Percentiles rank a stretch among this genome's conserved stretches.
These are phyloP conservation scores for Orbilia brochopaga DNA, from an alignment of 2,329 filamentous ascomycete species.

Conservation along the genomic window DNA sequence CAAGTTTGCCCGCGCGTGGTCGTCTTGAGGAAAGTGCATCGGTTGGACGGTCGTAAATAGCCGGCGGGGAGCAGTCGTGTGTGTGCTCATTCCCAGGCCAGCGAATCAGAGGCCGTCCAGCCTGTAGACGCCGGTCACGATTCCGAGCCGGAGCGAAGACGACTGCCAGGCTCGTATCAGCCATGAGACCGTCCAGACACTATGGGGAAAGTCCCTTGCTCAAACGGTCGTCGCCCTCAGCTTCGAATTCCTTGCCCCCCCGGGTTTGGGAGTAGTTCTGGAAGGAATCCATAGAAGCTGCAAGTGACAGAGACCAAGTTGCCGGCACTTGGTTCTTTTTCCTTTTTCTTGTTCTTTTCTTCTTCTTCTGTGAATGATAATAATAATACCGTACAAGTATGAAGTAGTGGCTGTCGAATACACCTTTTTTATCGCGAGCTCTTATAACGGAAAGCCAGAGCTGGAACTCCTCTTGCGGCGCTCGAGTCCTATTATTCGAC, in stretches of 20 bases:
- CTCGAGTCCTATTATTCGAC: neutral
- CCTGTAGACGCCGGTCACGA: constrained; percentile 5
- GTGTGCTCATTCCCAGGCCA: constrained; percentile 2
- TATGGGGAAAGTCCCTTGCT: neutral
- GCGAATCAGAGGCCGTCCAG: constrained; percentile 16
- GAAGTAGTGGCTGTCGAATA: no score
- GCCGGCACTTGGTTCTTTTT: constrained; percentile 1
- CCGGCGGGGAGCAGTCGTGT: constrained; percentile 17
- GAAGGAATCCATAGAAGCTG: constrained; percentile 43
- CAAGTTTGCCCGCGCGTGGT: neutral
- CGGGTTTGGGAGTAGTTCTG: constrained; percentile 19
- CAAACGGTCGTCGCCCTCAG: neutral
- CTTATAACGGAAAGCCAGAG: constrained; percentile 1
- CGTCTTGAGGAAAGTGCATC: neutral
- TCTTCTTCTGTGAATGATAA: neutral
- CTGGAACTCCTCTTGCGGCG: neutral
- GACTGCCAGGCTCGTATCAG: neutral
- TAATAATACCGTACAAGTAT: no score
- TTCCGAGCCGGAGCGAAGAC: neutral
- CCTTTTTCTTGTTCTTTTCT: neutral
- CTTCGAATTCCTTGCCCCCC: constrained; percentile 1
- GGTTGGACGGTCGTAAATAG: constrained; percentile 51
- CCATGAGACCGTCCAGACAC: neutral
- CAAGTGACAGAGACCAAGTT: neutral
- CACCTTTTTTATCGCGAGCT: neutral